A percentile compares a stretch with the other conserved stretches of the same genome.
Evolutionary conservation across 441 rosid species (phyloP).

Genomic region (Syzygium syzygioides): DNA sequence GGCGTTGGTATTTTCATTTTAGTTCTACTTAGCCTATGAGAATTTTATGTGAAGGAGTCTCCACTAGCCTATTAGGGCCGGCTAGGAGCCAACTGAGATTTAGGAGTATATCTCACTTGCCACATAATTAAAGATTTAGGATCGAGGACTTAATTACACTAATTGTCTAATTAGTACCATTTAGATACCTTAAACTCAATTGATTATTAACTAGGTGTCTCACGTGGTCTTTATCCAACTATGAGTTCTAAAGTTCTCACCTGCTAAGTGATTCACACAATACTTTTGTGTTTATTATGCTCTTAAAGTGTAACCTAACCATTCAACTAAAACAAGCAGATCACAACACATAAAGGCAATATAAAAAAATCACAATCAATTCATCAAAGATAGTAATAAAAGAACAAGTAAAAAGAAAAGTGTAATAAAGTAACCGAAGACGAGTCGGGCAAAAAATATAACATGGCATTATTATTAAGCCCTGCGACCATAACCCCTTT

Average conservation of each 20-base stretch:
- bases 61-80: fast-evolving
- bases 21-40: too few species aligned
- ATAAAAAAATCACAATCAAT: not conserved
- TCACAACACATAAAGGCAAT: not conserved
- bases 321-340: not conserved
- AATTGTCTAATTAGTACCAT: not conserved
- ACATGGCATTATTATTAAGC: not conserved
- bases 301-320: not conserved
- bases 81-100: not conserved
- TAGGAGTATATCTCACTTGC: fast-evolving
- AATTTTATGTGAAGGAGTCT: not conserved
- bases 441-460: too few species aligned
- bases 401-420: not conserved
- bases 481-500: not conserved
- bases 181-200: not conserved
- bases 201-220: not conserved
- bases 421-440: not conserved
- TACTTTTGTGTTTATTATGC: not conserved
- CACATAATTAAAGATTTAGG: not conserved
- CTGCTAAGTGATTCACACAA: not conserved
- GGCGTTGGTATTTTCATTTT: too few species aligned
- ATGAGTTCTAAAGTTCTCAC: not conserved
- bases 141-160: too few species aligned
- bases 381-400: too few species aligned
- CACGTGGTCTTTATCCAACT: not conserved